Percentiles rank a stretch among this genome's conserved stretches.
These are phyloP conservation scores for Oryza punctata DNA, from an alignment of 176 grass and related monocot genomes.

Conservation along the genomic window DNA sequence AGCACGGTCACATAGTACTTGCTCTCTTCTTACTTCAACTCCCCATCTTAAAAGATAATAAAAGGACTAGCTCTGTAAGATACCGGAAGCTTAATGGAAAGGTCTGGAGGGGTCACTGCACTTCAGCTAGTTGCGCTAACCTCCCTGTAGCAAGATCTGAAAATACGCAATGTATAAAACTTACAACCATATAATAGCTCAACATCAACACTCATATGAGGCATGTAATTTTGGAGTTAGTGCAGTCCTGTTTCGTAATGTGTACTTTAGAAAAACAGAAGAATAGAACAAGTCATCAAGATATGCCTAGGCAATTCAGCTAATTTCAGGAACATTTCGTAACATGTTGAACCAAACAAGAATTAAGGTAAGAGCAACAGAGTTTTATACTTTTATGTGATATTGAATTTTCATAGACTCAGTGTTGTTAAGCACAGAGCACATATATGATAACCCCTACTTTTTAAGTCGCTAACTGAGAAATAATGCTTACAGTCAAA, in stretches of 20 bases:
- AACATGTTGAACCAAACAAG: background rate
- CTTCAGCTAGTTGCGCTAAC: background rate
- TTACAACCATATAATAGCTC: background rate
- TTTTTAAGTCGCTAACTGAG: background rate
- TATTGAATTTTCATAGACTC: background rate
- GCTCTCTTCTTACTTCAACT: background rate
- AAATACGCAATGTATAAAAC: slow-evolving; percentile 9
- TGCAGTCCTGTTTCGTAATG: too few relatives aligned
- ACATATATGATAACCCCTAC: background rate
- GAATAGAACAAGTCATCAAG: background rate
- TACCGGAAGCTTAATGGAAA: background rate
- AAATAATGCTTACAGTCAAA: too few relatives aligned
- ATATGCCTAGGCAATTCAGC: background rate
- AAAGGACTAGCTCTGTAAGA: background rate
- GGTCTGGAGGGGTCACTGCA: background rate
- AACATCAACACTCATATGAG: background rate
- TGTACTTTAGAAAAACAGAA: background rate
- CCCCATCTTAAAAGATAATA: background rate
- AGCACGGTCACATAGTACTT: background rate
- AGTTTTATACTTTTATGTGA: background rate
- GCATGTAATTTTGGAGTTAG: background rate
- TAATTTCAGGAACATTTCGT: background rate
- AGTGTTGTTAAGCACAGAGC: background rate
- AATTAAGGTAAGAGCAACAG: background rate
- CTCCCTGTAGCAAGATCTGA: slow-evolving; percentile 16